Conservation (phyloP, 1,284 basidiomycete species). For the Ceraceosorus bombacis region DNA sequence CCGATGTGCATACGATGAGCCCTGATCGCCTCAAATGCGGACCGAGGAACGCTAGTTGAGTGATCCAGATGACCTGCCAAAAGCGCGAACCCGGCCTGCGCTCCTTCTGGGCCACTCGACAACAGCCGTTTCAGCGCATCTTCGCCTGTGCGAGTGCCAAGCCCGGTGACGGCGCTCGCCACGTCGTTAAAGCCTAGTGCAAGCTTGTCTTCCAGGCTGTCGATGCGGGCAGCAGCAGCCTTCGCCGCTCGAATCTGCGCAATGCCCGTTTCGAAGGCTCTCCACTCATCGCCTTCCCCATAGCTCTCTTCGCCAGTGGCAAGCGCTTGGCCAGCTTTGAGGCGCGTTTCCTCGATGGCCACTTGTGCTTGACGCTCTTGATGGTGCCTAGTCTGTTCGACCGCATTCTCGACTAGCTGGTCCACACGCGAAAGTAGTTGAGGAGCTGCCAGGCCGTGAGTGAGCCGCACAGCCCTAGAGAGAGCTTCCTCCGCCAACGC, state of each 20-base stretch:
- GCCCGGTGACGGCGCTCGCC: background rate
- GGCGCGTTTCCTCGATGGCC: background rate
- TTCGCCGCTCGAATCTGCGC: background rate
- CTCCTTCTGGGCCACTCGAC: slow-evolving; percentile 5
- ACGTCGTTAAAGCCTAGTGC: background rate
- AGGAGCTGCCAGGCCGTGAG: background rate
- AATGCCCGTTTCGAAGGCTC: slow-evolving; percentile 8
- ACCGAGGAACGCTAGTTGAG: background rate
- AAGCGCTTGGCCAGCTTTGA: background rate
- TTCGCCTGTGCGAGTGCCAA: background rate
- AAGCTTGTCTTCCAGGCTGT: background rate
- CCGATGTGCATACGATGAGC: background rate
- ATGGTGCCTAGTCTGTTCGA: background rate
- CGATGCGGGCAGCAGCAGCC: background rate
- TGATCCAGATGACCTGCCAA: slow-evolving; percentile 1
- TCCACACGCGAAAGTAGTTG: background rate
- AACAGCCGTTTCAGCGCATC: slow-evolving; percentile 2
- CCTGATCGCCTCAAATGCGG: background rate
- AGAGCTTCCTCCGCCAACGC: too few relatives aligned
- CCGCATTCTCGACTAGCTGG: background rate
- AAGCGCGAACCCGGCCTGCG: slow-evolving; percentile 10
- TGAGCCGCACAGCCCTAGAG: too few relatives aligned
- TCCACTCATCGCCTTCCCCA: slow-evolving; percentile 8
- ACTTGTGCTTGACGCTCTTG: background rate
- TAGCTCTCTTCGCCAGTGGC: background rate